Conservation (phyloP, 495 filamentous ascomycete species). For the Podospora bellae-mahoneyi region DNA sequence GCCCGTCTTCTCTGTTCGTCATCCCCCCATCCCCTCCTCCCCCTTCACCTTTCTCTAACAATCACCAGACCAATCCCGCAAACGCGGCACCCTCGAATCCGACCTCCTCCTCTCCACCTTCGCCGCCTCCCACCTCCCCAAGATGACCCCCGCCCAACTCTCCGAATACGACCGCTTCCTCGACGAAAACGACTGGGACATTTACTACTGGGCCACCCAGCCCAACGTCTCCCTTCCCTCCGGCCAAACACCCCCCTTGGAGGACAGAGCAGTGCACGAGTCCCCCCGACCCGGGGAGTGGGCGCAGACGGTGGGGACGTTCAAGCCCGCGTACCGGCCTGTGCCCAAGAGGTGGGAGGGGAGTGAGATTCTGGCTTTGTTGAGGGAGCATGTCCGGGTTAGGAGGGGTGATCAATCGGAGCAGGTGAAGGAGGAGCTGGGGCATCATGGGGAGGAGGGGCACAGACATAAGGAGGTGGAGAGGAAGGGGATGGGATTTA, state of each 20-base stretch:
- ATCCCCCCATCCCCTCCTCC: constrained; percentile 60
- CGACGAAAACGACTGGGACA: constrained; percentile 99
- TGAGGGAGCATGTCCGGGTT: constrained; percentile 72
- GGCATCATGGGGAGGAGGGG: neutral
- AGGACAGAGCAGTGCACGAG: constrained; percentile 1
- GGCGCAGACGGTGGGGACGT: constrained; percentile 93
- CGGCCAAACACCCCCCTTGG: constrained; percentile 30
- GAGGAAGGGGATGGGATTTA: constrained; percentile 48
- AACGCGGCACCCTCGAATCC: constrained; percentile 91
- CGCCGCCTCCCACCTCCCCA: constrained; percentile 68
- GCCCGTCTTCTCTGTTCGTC: constrained; percentile 85
- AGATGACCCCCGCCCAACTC: constrained; percentile 71
- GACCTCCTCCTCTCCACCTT: constrained; percentile 97
- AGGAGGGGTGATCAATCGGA: constrained; percentile 14
- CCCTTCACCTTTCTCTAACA: constrained; percentile 36
- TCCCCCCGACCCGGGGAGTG: constrained; percentile 66
- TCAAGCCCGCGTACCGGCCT: constrained; percentile 88
- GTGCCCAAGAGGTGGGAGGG: constrained; percentile 81
- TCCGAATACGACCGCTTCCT: constrained; percentile 88
- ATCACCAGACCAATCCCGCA: constrained; percentile 85
- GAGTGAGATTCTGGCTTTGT: constrained; percentile 69
- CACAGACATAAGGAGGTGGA: neutral
- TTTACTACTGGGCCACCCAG: constrained; percentile 99
- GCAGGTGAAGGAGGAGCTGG: neutral
- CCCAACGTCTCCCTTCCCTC: constrained; percentile 47